phyloP scores from a whole-genome alignment of 2,329 filamentous ascomycete genomes.

The Zasmidium angulare region DNA sequence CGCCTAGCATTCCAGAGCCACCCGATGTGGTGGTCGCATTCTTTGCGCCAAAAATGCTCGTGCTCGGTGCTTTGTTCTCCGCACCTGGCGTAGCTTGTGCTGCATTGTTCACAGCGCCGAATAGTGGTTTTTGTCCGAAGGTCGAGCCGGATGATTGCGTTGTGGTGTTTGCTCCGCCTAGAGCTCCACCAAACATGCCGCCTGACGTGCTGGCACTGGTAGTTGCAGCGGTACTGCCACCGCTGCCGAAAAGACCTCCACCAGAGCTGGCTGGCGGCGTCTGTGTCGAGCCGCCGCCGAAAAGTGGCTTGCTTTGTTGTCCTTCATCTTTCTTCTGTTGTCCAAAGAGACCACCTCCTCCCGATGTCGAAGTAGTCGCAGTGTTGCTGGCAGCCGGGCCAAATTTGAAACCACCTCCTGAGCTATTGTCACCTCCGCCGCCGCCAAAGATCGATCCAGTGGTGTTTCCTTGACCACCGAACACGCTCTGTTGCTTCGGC shows the following conservation, averaged over 20 bases:
- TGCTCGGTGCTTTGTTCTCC: constrained; percentile 6
- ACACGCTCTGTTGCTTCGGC: constrained; percentile 17
- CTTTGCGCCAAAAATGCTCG: constrained; percentile 1
- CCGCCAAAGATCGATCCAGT: constrained; percentile 9
- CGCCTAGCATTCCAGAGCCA: constrained; percentile 10
- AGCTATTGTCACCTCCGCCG: constrained; percentile 8
- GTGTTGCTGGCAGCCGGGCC: background rate
- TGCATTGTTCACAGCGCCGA: constrained; percentile 7
- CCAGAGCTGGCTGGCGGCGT: constrained; percentile 1
- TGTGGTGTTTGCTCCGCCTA: background rate
- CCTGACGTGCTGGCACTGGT: constrained; percentile 4
- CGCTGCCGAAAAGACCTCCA: constrained; percentile 14
- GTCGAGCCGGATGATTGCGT: background rate
- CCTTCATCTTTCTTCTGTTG: constrained; percentile 1
- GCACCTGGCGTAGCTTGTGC: constrained; percentile 4
- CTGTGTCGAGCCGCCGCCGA: constrained; percentile 1
- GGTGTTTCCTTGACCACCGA: background rate
- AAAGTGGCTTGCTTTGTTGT: constrained; percentile 1
- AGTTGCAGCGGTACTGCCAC: background rate
- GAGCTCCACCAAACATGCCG: constrained; percentile 16
- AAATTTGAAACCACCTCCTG: constrained; percentile 1
- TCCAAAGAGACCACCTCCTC: background rate
- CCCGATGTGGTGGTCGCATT: constrained; percentile 6
- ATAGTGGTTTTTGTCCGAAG: constrained; percentile 1
- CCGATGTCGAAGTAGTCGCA: background rate